A percentile compares a stretch with the other conserved stretches of the same genome.
Evolutionary conservation across 768 basidiomycete genomes (phyloP).

Genomic region (Naganishia onofrii): DNA sequence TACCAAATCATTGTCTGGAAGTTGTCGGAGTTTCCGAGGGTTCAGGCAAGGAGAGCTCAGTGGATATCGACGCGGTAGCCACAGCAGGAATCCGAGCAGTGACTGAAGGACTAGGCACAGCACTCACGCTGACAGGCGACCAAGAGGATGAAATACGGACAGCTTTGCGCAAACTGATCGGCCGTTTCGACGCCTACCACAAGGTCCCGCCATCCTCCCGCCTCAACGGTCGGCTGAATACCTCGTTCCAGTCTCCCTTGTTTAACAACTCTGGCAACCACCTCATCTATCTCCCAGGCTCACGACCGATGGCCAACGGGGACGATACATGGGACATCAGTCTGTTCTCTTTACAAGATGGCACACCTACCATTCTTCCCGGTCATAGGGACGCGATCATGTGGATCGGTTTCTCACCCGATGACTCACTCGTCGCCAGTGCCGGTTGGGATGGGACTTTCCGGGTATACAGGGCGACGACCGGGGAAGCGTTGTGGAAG

Average conservation of each 20-base stretch:
- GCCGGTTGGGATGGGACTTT: slow-evolving; percentile 15
- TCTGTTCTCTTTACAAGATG: neutral
- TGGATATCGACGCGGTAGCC: neutral
- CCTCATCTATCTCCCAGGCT: neutral
- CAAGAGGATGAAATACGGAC: neutral
- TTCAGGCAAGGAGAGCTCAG: neutral
- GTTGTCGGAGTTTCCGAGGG: neutral
- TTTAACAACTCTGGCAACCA: slow-evolving; percentile 4
- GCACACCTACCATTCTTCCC: neutral
- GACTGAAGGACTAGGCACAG: neutral
- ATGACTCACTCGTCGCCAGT: slow-evolving; percentile 23
- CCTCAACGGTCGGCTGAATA: neutral
- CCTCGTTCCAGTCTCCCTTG: neutral
- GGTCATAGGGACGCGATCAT: slow-evolving; percentile 16
- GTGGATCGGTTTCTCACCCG: slow-evolving; percentile 24
- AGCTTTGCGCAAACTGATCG: slow-evolving; percentile 4
- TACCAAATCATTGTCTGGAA: neutral
- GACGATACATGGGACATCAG: slow-evolving; percentile 21
- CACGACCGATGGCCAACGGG: neutral
- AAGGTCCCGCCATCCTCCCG: slow-evolving; percentile 7
- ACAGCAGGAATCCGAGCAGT: neutral
- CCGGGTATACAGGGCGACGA: neutral
- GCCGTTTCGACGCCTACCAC: neutral
- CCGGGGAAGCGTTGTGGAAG: neutral
- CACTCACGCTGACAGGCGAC: neutral